These are phyloP conservation scores for Termitomyces sp. DNA, from an alignment of 768 basidiomycete species.

Conservation along the genomic window DNA sequence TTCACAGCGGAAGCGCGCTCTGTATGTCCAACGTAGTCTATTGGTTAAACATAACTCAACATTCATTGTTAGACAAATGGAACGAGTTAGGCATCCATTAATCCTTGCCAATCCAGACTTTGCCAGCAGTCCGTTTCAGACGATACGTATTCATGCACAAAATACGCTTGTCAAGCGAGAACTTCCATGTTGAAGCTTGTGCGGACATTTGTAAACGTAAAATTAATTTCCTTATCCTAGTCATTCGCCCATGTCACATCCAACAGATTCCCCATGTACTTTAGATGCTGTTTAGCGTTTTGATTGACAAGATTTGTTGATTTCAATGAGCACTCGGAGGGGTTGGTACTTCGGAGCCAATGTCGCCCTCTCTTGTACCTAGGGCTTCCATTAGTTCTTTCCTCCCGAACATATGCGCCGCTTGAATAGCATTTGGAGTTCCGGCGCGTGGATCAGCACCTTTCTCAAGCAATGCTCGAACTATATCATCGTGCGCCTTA, in stretches of 20 bases:
- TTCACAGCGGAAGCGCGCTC: conserved; percentile 56
- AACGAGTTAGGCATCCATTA: conserved; percentile 64
- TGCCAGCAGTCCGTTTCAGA: conserved; percentile 64
- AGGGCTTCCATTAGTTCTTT: conserved; percentile 48
- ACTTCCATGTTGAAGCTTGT: not conserved
- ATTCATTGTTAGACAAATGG: conserved; percentile 42
- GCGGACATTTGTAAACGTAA: too few species aligned
- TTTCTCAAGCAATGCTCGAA: conserved; percentile 44
- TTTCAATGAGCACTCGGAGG: conserved; percentile 16
- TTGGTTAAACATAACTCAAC: not conserved
- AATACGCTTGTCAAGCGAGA: conserved; percentile 61
- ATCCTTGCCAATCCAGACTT: conserved; percentile 64
- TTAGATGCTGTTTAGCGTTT: not conserved
- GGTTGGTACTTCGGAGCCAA: conserved; percentile 30
- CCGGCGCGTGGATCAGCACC: conserved; percentile 65
- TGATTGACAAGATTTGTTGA: not conserved
- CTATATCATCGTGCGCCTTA: conserved; percentile 62
- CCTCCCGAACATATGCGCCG: conserved; percentile 63
- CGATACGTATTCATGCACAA: conserved; percentile 73
- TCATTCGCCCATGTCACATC: not conserved
- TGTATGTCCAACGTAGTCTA: conserved; percentile 42
- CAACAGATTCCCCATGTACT: not conserved
- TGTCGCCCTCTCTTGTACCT: conserved; percentile 55
- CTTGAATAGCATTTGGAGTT: conserved; percentile 61
- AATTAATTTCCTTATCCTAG: not conserved